Evolutionary conservation across 345 rosid genomes (phyloP).

Genomic region (Gynandropsis gynandra): DNA sequence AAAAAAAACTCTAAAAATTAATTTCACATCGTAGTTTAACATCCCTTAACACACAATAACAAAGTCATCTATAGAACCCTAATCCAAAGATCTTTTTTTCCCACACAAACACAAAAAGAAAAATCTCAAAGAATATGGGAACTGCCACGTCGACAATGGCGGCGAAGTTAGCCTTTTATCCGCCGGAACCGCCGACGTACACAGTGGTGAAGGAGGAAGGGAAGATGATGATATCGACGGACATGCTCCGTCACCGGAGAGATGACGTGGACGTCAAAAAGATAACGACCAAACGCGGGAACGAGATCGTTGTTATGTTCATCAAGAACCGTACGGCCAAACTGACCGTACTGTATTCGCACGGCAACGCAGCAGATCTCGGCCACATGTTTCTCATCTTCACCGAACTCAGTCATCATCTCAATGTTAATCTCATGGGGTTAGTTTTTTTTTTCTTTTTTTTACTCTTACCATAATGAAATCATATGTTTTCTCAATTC

Average conservation of each 20-base stretch:
- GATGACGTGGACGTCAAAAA: slow-evolving; percentile 63
- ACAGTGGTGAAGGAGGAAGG: slow-evolving; percentile 45
- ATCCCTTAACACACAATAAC: not conserved
- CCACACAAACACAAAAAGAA: not conserved
- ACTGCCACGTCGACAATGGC: slow-evolving; percentile 85
- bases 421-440: slow-evolving; percentile 81
- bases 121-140: slow-evolving; percentile 53
- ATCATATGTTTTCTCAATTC: not conserved
- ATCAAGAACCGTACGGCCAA: slow-evolving; percentile 68
- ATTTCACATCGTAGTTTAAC: slow-evolving; percentile 6
- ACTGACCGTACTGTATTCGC: slow-evolving; percentile 71
- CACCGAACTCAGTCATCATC: slow-evolving; percentile 62
- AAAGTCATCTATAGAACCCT: not conserved
- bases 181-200: slow-evolving; percentile 92
- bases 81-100: not conserved
- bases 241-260: slow-evolving; percentile 33
- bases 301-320: slow-evolving; percentile 57
- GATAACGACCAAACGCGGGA: slow-evolving; percentile 58
- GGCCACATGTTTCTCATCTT: slow-evolving; percentile 67
- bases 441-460: slow-evolving; percentile 24
- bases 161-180: slow-evolving; percentile 78
- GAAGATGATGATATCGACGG: slow-evolving; percentile 43
- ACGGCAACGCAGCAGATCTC: slow-evolving; percentile 91
- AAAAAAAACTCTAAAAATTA: slow-evolving; percentile 8
- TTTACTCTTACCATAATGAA: not conserved